A percentile compares a stretch with the other conserved stretches of the same genome.
phyloP scores from a whole-genome alignment of 345 rosid species.

The Leavenworthia alabamica region DNA sequence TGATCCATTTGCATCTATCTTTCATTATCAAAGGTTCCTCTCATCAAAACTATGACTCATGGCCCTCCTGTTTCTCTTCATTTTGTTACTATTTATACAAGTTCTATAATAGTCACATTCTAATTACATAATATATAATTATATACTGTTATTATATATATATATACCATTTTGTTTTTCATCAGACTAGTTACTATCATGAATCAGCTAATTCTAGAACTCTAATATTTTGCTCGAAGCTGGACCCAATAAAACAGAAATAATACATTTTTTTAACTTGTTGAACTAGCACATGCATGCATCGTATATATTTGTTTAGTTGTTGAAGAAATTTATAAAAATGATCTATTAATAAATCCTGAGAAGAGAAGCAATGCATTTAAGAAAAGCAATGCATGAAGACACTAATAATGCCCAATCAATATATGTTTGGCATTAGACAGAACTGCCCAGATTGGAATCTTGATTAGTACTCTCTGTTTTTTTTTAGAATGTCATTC shows the following conservation, averaged over 20 bases:
- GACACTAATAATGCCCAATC: too few relatives aligned
- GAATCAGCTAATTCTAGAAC: not conserved
- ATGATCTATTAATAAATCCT: not conserved
- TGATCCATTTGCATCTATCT: slow-evolving; percentile 74
- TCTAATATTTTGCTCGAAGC: not conserved
- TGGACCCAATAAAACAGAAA: not conserved
- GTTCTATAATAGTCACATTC: not conserved
- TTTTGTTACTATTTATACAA: not conserved
- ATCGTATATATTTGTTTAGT: not conserved
- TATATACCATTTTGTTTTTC: not conserved
- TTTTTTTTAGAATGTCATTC: too few relatives aligned
- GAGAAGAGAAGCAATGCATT: not conserved
- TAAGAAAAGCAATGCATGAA: slow-evolving; percentile 1
- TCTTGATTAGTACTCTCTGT: slow-evolving; percentile 1
- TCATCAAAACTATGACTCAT: slow-evolving; percentile 30
- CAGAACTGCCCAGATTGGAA: slow-evolving; percentile 11
- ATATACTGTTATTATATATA: too few relatives aligned
- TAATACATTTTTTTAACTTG: not conserved
- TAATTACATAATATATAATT: too few relatives aligned
- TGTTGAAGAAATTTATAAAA: not conserved
- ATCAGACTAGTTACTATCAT: not conserved
- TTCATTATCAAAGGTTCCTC: slow-evolving; percentile 49
- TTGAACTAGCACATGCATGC: not conserved
- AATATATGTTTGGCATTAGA: slow-evolving; percentile 14
- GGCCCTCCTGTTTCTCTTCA: slow-evolving; percentile 12